Evolutionary conservation across 2,329 filamentous ascomycete species (phyloP).

Genomic region (Leptographium wingfieldii): DNA sequence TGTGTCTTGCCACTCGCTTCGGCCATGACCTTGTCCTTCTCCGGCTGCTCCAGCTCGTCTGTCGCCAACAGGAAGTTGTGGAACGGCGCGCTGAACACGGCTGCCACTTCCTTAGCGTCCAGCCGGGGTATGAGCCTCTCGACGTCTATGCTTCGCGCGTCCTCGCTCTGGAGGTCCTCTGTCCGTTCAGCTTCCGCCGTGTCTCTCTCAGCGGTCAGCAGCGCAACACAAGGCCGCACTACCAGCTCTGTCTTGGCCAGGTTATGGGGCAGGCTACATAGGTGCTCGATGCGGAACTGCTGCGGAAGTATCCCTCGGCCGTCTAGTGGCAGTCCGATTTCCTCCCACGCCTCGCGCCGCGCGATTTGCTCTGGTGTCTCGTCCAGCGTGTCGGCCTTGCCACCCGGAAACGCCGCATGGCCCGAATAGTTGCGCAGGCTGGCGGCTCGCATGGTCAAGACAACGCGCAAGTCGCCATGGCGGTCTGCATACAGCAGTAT

Average conservation of each 20-base stretch:
- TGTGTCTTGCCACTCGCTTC: neutral
- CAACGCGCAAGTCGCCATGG: conserved; percentile 61
- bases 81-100: conserved; percentile 84
- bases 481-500: conserved; percentile 79
- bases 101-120: conserved; percentile 83
- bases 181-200: neutral
- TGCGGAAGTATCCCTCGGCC: conserved; percentile 50
- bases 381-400: conserved; percentile 47
- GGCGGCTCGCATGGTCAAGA: conserved; percentile 55
- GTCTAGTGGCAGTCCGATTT: conserved; percentile 74
- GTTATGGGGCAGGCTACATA: conserved; percentile 70
- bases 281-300: conserved; percentile 75
- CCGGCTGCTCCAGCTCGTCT: conserved; percentile 35
- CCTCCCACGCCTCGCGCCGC: conserved; percentile 79
- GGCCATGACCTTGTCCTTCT: neutral
- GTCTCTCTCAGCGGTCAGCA: conserved; percentile 37
- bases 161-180: neutral
- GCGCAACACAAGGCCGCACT: conserved; percentile 65
- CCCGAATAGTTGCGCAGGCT: conserved; percentile 60
- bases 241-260: conserved; percentile 62
- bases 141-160: conserved; percentile 21
- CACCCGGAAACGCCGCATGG: conserved; percentile 77
- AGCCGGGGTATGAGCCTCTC: conserved; percentile 65
- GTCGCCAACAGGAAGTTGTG: conserved; percentile 59
- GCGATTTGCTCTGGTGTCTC: conserved; percentile 71